phyloP scores from a whole-genome alignment of 768 basidiomycete species.

The Kwoniella bestiolae region DNA sequence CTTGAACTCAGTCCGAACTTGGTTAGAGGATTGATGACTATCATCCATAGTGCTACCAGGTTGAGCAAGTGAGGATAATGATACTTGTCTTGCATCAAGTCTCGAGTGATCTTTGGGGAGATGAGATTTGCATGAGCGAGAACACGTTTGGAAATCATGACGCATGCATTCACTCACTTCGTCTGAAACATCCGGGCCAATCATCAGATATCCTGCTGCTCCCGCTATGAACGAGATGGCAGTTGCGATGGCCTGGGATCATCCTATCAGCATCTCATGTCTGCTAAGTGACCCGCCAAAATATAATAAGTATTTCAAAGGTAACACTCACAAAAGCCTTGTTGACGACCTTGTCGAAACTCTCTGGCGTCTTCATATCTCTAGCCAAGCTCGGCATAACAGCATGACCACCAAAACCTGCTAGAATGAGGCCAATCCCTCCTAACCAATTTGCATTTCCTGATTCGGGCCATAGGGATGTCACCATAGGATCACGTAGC shows the following conservation, averaged over 20 bases:
- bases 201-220: conserved; percentile 88
- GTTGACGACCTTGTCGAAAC: conserved; percentile 73
- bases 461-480: conserved; percentile 65
- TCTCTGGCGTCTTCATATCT: conserved; percentile 82
- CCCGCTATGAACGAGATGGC: conserved; percentile 68
- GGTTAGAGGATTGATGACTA: conserved; percentile 63
- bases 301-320: too few relatives aligned
- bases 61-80: conserved; percentile 74
- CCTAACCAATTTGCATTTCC: conserved; percentile 67
- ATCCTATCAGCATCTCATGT: background rate
- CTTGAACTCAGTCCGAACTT: conserved; percentile 85
- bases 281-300: too few relatives aligned
- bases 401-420: conserved; percentile 91
- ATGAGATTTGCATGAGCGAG: background rate
- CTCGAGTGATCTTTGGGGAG: conserved; percentile 84
- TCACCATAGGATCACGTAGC: conserved; percentile 74
- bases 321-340: conserved; percentile 73
- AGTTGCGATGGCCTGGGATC: conserved; percentile 65
- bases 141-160: background rate
- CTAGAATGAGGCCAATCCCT: conserved; percentile 88
- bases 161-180: conserved; percentile 63
- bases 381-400: conserved; percentile 86
- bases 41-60: conserved; percentile 77
- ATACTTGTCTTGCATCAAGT: conserved; percentile 67
- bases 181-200: conserved; percentile 75